Evolutionary conservation across 257 asterid genomes (phyloP).

Genomic region (Linderniella brevidens): DNA sequence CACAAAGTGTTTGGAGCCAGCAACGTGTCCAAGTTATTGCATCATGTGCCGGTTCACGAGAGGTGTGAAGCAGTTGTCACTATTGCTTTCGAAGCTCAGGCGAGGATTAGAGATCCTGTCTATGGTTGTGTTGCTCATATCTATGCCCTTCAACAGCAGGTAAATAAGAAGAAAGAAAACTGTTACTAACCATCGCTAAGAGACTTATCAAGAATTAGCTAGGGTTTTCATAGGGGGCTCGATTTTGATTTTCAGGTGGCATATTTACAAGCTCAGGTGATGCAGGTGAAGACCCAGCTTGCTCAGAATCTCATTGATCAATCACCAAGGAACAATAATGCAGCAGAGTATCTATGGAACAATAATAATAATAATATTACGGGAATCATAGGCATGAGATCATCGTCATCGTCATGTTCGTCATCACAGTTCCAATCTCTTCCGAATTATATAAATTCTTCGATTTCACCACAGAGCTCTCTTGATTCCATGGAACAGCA

Average conservation of each 20-base stretch:
- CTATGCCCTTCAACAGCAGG: constrained; percentile 80
- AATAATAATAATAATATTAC: constrained; percentile 21
- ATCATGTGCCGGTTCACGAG: constrained; percentile 50
- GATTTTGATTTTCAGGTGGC: constrained; percentile 35
- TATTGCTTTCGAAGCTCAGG: constrained; percentile 86
- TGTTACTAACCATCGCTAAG: neutral
- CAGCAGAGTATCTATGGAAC: constrained; percentile 4
- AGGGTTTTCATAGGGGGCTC: neutral
- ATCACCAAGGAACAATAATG: constrained; percentile 19
- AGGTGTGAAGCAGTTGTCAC: constrained; percentile 77
- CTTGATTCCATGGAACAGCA: constrained; percentile 33
- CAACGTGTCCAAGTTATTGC: constrained; percentile 62
- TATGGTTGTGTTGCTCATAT: constrained; percentile 81
- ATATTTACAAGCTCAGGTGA: constrained; percentile 58
- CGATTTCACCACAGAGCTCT: constrained; percentile 55
- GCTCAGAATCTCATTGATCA: constrained; percentile 36
- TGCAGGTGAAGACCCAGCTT: constrained; percentile 53
- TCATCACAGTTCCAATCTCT: neutral
- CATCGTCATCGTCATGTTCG: constrained; percentile 5
- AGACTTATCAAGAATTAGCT: neutral
- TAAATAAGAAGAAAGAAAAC: constrained; percentile 1
- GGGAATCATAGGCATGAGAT: constrained; percentile 15
- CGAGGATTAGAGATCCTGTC: constrained; percentile 70
- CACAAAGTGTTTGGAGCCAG: constrained; percentile 95
- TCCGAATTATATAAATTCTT: constrained; percentile 18